Evolutionary conservation across 2,329 filamentous ascomycete genomes (phyloP).

Genomic region (Eutypella sp.): DNA sequence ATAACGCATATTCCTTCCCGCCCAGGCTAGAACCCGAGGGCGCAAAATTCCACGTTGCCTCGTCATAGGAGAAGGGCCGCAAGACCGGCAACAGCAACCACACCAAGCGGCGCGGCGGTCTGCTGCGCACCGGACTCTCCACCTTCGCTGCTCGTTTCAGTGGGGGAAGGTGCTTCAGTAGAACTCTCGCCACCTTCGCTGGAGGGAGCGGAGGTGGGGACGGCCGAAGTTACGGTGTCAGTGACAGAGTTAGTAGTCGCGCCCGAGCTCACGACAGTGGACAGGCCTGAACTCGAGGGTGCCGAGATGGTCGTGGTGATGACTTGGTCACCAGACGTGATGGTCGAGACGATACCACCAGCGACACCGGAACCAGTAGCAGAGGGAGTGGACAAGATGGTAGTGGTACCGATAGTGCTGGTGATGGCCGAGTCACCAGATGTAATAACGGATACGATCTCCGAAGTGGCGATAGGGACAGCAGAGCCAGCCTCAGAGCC

Average conservation of each 20-base stretch:
- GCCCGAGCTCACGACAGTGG: constrained; percentile 16
- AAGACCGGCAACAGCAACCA: constrained; percentile 25
- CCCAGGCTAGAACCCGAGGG: background rate
- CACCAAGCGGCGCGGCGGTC: constrained; percentile 23
- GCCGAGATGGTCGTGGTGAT: constrained; percentile 12
- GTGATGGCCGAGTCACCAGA: constrained; percentile 11
- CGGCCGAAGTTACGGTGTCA: constrained; percentile 3
- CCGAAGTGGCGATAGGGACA: constrained; percentile 7
- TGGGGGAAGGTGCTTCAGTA: background rate
- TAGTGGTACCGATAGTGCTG: constrained; percentile 7
- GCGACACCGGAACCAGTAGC: constrained; percentile 1
- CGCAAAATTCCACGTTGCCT: too few relatives aligned
- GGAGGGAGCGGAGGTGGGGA: background rate
- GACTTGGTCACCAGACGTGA: constrained; percentile 8
- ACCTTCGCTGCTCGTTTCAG: background rate
- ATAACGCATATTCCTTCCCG: constrained; percentile 4
- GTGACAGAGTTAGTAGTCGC: constrained; percentile 11
- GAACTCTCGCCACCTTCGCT: constrained; percentile 1
- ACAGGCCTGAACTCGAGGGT: constrained; percentile 11
- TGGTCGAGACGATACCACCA: constrained; percentile 7
- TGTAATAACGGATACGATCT: constrained; percentile 11
- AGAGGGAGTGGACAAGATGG: background rate
- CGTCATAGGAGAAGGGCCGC: constrained; percentile 23
- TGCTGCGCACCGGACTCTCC: constrained; percentile 12
- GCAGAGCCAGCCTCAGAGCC: constrained; percentile 3